Evolutionary conservation across 495 filamentous ascomycete genomes (phyloP), one percentile per base, ranked within the genome.

Genomic region (Daldinia decipiens): DNA sequence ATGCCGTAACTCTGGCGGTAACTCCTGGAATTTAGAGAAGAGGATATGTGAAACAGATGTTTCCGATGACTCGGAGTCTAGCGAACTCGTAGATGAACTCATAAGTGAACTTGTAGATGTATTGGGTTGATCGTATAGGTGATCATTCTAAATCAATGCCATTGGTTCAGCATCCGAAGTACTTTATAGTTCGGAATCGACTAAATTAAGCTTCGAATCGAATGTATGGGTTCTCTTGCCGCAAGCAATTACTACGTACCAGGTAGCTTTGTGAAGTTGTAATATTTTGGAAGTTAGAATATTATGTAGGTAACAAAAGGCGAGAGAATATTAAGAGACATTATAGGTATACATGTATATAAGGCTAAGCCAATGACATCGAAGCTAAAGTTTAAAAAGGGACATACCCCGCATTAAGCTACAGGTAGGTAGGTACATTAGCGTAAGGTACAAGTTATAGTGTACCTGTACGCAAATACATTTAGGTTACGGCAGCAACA

Each of bases 1-100:
- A 26, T 73, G 74, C 3, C 79, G 74, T 15, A 81, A 59, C 39
- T 81, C 79, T 26, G 76, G 63, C 0, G 79, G 79, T 17, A 81
- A 78, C 5, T 65, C 13, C 0, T 51, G 21, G 63, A 77, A 77
- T 12, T 38, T 64, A 4, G 59, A 32, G 62, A 76, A 74, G 15
- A 64, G 6, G 21, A 31, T 47, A 5, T 51, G 39, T 9, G 59
- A n/a, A 26, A 19, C 1, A 5, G 29, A 9, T 40, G 12, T 19
- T 21, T 58, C 36, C 15, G 57, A 34, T 17, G 59, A 38, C 6
- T 50, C 12, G 3, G 67, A 59, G 4, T 21, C 19, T 47, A 4
- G 3, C 2, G 19, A 47, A 21, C 8, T 21, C 50, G 59, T 13
- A 1, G 61, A 54, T 8, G 62, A 56, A 45, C 15, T n/a, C n/a